Evolutionary conservation across 345 rosid genomes (phyloP).

Genomic region (Populus alba): DNA sequence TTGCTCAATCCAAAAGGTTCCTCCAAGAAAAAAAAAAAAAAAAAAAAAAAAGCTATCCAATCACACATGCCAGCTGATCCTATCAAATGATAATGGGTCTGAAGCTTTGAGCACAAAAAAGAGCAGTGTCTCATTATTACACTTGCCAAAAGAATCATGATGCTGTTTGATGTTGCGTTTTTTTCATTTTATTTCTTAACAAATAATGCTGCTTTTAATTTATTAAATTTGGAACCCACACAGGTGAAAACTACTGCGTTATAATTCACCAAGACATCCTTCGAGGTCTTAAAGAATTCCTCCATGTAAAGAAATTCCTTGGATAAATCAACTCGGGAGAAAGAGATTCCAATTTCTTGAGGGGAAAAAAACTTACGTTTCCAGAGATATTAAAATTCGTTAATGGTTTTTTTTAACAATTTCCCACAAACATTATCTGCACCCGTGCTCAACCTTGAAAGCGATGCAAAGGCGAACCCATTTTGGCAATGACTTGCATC

Average conservation of each 20-base stretch:
- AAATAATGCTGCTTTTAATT: neutral
- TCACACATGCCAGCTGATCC: constrained; percentile 15
- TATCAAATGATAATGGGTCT: constrained; percentile 12
- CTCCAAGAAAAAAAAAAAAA: neutral
- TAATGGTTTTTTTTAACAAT: no score
- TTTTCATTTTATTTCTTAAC: neutral
- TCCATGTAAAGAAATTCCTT: no score
- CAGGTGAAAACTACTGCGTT: neutral
- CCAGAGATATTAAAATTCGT: neutral
- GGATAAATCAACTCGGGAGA: neutral
- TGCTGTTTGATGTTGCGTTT: constrained; percentile 3
- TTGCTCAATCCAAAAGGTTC: constrained; percentile 3
- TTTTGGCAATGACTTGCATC: neutral
- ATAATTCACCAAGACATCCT: no score
- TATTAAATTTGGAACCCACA: neutral
- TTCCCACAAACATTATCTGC: neutral
- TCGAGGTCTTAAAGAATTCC: no score
- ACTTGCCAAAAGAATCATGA: neutral
- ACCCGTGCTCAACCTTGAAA: no score
- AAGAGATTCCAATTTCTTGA: neutral
- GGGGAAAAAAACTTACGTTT: no score
- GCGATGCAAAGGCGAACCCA: neutral
- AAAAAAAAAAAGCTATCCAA: neutral
- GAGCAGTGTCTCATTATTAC: constrained; percentile 17
- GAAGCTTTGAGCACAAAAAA: neutral